Percentiles rank a stretch among this genome's conserved stretches.
These are phyloP conservation scores for Melampsora allii-populina DNA, from an alignment of 1,284 basidiomycete genomes.

Conservation along the genomic window DNA sequence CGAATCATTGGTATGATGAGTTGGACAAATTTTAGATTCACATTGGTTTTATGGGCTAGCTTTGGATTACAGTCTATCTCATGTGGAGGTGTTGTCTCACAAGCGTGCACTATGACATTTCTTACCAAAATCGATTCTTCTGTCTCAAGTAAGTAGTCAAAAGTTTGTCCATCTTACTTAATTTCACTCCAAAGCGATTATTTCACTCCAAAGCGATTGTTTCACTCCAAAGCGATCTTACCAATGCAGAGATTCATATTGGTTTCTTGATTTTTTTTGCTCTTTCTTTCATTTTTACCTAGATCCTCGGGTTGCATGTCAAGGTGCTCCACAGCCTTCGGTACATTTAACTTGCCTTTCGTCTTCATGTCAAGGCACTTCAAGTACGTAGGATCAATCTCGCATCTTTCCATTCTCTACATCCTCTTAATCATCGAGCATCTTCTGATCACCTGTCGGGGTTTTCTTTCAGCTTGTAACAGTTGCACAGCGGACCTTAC, in stretches of 20 bases:
- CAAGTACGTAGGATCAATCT: neutral
- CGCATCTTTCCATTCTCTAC: neutral
- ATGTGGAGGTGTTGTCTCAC: neutral
- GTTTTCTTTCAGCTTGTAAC: neutral
- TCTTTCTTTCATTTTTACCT: neutral
- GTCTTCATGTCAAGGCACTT: neutral
- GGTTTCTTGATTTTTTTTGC: no score
- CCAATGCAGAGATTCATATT: no score
- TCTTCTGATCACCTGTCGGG: neutral
- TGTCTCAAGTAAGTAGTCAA: constrained; percentile 2
- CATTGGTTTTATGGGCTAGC: neutral
- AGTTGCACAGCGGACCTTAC: constrained; percentile 7
- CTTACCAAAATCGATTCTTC: neutral
- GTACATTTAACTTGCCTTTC: constrained; percentile 5
- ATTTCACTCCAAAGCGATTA: neutral
- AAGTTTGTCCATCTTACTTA: neutral
- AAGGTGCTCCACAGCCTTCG: constrained; percentile 2
- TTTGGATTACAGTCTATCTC: neutral
- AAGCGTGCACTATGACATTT: constrained; percentile 1
- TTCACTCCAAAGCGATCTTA: neutral
- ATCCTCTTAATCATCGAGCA: neutral
- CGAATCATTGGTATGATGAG: neutral
- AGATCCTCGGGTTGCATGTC: constrained; percentile 3
- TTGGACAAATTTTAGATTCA: neutral
- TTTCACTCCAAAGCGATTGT: neutral